Evolutionary conservation across 1,284 basidiomycete genomes (phyloP), one percentile per base, ranked within the genome.

Genomic region (Thelephora terrestris): DNA sequence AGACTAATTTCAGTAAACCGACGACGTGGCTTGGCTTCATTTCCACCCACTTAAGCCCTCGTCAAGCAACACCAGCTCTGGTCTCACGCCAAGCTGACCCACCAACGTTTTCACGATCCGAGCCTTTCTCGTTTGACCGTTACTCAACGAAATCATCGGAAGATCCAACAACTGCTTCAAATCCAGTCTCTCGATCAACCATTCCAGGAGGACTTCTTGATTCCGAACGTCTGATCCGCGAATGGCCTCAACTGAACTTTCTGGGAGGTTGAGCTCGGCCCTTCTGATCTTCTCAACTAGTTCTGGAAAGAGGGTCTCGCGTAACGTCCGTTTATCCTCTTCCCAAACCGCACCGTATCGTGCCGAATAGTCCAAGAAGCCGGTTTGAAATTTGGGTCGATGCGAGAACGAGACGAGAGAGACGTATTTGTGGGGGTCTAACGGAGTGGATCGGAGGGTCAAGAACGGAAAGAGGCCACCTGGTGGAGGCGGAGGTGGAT

Each of bases 301-400:
- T 48, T 79, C 78, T 5, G 75, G 72, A 51, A 76, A 85, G 70
- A 88, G 78, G 46, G 77, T 81, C 54, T 90, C 70, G 7, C 80
- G 68, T 4, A 91, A 69, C 0, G 89, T 92, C 47, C 78, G 61
- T 32, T 75, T 72, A 60, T 94, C 90, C 59, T 85, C 87, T 35
- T 94, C 91, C 17, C 85, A 73, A 35, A 93, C 74, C 0, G 87
- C 83, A 20, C 89, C 91, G 60, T 94, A 97, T 3, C 91, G 79
- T 1, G 91, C 89, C 0, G 90, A 89, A 60, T 86, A 95, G 65
- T 96, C 92, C 52, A 86, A 86, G 64, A 96, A 97, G 5, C 84
- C 74, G 0, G 79, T 76, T 0, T 74, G 65, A 0, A 74, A 68
- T 39, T 68, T 71, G 3, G 71, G 68, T 37, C 81, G 74, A 50